Base-by-base conservation (phyloP, 169 alveolate species). In the Cryptosporidium canis region DNA sequence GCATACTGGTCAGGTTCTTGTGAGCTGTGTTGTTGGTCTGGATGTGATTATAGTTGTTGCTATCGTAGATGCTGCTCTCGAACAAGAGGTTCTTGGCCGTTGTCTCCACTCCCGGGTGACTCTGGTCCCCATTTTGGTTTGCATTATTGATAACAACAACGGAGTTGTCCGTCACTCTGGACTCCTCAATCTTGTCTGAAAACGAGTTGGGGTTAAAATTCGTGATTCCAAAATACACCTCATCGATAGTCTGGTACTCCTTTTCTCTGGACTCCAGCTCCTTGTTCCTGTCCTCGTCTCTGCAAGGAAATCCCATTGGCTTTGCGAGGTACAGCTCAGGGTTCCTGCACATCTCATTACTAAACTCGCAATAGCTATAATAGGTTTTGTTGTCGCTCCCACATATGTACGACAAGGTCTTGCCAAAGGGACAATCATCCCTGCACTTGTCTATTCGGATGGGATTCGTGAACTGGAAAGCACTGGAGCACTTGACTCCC, bases 231-330 rank as follows among this genome's bases (percentile, higher is more conserved):
- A 58, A 77, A 44, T 77, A 77, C n/a, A 58, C 71, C 33, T 77
- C 87, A 24, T 77, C 70, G 65, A 77, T 41, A 11, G 87, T 77
- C 41, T 58, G 61, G 24, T 58, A 77, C 11, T 58, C 77, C 45
- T 77, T 77, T 14, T 56, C 45, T 61, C 11, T 18, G n/a, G 87
- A 65, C 24, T 77, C 87, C 45, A 77, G n/a, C 1, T 58, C 72
- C 12, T 12, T 12, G 35, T 41, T 55, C 7, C 87, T 77, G n/a
- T 77, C 87, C 45, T 77, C 87, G 11, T 58, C 72, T 14, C 33
- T 58, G 27, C 87, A 77, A 9, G 87, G 87, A 58, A 58, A 55
- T 16, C 87, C 87, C 87, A 77, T 77, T 3, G 87, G 87, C 66
- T 77, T 77, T 45, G 72, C 70, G 18, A 77, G 44, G 44, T 58